Percentiles rank a stretch among this genome's conserved stretches.
Evolutionary conservation across 345 rosid genomes (phyloP).

Genomic region (Streptanthus diversifolius): DNA sequence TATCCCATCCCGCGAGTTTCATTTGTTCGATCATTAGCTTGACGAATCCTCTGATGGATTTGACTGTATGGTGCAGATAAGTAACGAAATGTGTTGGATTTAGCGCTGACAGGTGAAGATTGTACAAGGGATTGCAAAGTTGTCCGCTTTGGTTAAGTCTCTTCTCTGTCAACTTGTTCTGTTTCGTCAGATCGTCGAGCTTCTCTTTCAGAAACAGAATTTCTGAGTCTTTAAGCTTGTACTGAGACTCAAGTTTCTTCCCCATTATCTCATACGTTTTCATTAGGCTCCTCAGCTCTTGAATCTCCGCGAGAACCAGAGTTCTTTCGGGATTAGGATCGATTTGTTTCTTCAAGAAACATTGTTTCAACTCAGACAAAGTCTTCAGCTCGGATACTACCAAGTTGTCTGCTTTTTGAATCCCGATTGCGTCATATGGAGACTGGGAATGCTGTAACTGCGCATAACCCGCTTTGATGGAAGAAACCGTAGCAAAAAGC

Average conservation of each 20-base stretch:
- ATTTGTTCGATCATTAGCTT: slow-evolving; percentile 60
- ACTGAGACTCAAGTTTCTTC: slow-evolving; percentile 70
- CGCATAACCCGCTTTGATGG: slow-evolving; percentile 77
- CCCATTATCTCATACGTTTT: slow-evolving; percentile 64
- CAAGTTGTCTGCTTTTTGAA: slow-evolving; percentile 63
- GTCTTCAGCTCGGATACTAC: slow-evolving; percentile 61
- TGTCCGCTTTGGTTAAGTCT: slow-evolving; percentile 64
- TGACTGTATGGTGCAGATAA: slow-evolving; percentile 57
- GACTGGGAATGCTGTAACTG: slow-evolving; percentile 78
- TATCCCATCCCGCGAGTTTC: slow-evolving; percentile 70
- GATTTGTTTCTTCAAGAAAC: slow-evolving; percentile 65
- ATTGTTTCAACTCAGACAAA: slow-evolving; percentile 77
- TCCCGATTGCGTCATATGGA: slow-evolving; percentile 76
- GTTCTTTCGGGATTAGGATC: slow-evolving; percentile 58
- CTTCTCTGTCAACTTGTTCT: slow-evolving; percentile 57
- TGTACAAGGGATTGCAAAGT: slow-evolving; percentile 43
- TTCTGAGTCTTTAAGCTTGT: slow-evolving; percentile 73
- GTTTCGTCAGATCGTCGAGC: slow-evolving; percentile 46
- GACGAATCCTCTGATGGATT: slow-evolving; percentile 66
- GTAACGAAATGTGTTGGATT: slow-evolving; percentile 53
- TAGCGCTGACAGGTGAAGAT: slow-evolving; percentile 48
- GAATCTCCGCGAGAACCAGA: slow-evolving; percentile 61
- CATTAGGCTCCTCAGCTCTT: slow-evolving; percentile 62
- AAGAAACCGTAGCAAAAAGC: slow-evolving; percentile 68
- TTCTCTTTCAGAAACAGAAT: slow-evolving; percentile 55